Conservation (phyloP, 2,329 filamentous ascomycete genomes). For the Podosphaera xanthii region DNA sequence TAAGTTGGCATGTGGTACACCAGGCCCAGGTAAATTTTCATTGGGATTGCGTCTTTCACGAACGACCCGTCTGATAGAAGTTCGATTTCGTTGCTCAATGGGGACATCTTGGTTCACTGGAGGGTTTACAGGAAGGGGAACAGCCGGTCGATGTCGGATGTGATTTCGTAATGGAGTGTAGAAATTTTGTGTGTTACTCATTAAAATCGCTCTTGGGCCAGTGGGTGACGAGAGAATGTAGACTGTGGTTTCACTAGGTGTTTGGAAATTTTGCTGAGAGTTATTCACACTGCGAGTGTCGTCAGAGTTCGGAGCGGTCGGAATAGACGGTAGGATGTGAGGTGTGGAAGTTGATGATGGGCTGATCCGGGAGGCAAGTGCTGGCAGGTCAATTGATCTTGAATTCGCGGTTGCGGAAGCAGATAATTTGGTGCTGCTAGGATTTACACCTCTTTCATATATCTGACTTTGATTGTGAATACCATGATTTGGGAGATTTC, state of each 20-base stretch:
- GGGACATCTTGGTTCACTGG: conserved; percentile 4
- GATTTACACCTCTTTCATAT: conserved; percentile 8
- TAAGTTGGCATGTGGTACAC: conserved; percentile 11
- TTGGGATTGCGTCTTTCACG: conserved; percentile 6
- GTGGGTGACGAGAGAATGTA: conserved; percentile 38
- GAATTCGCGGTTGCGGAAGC: conserved; percentile 3
- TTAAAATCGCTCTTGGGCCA: conserved; percentile 33
- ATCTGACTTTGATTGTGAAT: conserved; percentile 7
- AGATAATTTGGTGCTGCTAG: conserved; percentile 1
- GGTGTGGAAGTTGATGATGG: conserved; percentile 5
- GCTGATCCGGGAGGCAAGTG: conserved; percentile 3
- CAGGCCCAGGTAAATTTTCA: conserved; percentile 2
- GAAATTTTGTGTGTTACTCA: conserved; percentile 30
- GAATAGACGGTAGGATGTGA: neutral
- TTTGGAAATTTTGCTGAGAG: conserved; percentile 2
- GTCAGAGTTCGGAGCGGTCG: neutral
- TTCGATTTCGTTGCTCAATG: conserved; percentile 12
- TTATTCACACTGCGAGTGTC: conserved; percentile 1
- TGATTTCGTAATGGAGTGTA: conserved; percentile 21
- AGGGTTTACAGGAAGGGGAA: neutral
- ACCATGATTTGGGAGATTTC: conserved; percentile 6
- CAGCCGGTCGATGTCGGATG: conserved; percentile 5
- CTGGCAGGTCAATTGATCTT: conserved; percentile 3
- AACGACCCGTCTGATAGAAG: conserved; percentile 6
- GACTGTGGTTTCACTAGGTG: conserved; percentile 23